phyloP scores from a whole-genome alignment of 768 basidiomycete species.

The Mycena venus region DNA sequence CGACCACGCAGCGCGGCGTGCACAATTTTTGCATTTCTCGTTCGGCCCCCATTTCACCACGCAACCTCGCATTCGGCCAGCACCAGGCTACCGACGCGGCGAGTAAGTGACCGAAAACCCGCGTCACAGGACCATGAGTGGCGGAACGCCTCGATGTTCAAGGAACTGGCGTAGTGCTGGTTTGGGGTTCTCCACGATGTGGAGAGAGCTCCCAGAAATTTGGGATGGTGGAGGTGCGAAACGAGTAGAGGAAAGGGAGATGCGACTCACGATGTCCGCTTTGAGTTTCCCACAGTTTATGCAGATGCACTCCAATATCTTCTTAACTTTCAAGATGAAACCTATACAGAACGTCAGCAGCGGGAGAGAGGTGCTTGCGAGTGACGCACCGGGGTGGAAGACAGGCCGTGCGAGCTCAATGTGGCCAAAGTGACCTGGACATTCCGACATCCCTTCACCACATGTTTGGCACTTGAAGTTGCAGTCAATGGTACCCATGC shows the following conservation, averaged over 20 bases:
- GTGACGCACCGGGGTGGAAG: constrained; percentile 89
- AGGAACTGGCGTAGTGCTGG: constrained; percentile 85
- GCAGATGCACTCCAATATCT: constrained; percentile 99
- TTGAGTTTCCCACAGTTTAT: constrained; percentile 98
- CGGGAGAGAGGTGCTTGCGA: neutral
- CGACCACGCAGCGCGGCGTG: constrained; percentile 52
- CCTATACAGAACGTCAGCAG: constrained; percentile 61
- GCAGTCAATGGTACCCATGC: constrained; percentile 97
- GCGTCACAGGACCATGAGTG: constrained; percentile 71
- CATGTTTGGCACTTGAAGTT: constrained; percentile 99
- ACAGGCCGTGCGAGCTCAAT: constrained; percentile 98
- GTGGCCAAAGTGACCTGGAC: constrained; percentile 99
- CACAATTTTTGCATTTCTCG: constrained; percentile 88
- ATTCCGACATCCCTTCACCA: constrained; percentile 99
- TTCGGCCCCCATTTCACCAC: constrained; percentile 99
- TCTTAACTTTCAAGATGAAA: constrained; percentile 99
- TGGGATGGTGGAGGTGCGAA: constrained; percentile 95
- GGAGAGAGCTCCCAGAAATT: constrained; percentile 99
- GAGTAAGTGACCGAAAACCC: constrained; percentile 96
- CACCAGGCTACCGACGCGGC: constrained; percentile 82
- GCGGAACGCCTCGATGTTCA: constrained; percentile 88
- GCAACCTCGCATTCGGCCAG: constrained; percentile 89
- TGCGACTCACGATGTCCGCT: constrained; percentile 94
- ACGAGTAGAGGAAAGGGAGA: constrained; percentile 87
- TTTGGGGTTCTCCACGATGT: constrained; percentile 93